These are phyloP conservation scores for Moesziomyces sp. DNA, from an alignment of 1,284 basidiomycete species.

Conservation along the genomic window DNA sequence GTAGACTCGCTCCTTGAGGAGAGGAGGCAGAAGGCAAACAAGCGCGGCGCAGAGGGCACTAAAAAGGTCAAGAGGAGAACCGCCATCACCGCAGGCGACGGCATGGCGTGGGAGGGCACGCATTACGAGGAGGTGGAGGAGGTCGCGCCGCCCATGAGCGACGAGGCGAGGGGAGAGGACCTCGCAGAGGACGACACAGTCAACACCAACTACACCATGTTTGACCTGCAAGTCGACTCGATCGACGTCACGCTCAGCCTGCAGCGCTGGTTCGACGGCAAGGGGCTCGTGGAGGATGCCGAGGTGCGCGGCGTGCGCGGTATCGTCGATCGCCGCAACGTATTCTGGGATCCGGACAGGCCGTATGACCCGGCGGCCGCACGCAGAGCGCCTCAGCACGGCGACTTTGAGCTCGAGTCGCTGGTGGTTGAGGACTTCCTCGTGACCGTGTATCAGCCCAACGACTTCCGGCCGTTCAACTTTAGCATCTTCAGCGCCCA, in stretches of 20 bases:
- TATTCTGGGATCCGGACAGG: conserved; percentile 85
- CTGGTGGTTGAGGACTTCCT: conserved; percentile 91
- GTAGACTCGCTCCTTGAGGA: conserved; percentile 50
- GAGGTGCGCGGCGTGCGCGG: conserved; percentile 93
- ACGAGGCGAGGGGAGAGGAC: conserved; percentile 55
- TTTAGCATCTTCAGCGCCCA: conserved; percentile 96
- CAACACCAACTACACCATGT: conserved; percentile 67
- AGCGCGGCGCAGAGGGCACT: conserved; percentile 14
- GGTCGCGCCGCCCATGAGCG: conserved; percentile 58
- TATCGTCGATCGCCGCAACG: conserved; percentile 88
- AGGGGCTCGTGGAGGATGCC: conserved; percentile 89
- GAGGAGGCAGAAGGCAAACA: conserved; percentile 23
- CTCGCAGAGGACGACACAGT: conserved; percentile 46
- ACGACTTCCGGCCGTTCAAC: conserved; percentile 85
- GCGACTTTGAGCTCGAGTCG: conserved; percentile 92
- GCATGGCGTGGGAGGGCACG: conserved; percentile 64
- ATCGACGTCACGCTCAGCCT: conserved; percentile 96
- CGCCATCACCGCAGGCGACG: conserved; percentile 54
- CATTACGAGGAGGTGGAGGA: conserved; percentile 61
- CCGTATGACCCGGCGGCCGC: conserved; percentile 82
- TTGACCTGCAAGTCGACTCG: conserved; percentile 74
- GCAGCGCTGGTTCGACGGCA: conserved; percentile 92
- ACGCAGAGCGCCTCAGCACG: conserved; percentile 77
- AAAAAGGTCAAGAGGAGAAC: conserved; percentile 45
- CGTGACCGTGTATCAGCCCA: conserved; percentile 93